Conservation (phyloP, 176 grass and related monocot genomes). For the Aegilops bicornis region DNA sequence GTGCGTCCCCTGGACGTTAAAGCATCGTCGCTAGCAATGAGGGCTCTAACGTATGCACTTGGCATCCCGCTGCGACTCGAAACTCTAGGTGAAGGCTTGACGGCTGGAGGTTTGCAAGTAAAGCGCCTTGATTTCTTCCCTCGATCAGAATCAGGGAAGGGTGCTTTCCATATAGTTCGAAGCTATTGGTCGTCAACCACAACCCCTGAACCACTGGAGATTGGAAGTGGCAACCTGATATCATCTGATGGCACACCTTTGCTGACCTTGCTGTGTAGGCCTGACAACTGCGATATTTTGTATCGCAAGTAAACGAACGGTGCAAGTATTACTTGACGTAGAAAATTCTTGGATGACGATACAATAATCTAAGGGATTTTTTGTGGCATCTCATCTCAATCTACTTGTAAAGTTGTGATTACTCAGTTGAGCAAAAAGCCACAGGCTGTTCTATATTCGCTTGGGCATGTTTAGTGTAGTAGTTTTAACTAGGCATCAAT, state of each 20-base stretch:
- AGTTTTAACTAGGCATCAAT: no score
- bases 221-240: neutral
- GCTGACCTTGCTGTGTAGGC: neutral
- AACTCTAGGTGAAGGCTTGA: neutral
- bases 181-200: neutral
- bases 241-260: neutral
- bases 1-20: neutral
- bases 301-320: neutral
- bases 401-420: no score
- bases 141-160: neutral
- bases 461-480: no score
- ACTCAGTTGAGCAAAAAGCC: no score
- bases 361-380: neutral
- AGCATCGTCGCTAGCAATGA: neutral
- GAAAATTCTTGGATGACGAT: neutral
- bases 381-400: no score
- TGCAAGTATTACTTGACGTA: neutral
- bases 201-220: neutral
- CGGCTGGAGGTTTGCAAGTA: neutral
- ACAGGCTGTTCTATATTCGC: no score
- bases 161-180: neutral
- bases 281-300: neutral
- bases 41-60: slow-evolving; percentile 28
- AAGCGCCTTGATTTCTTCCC: slow-evolving; percentile 3
- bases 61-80: slow-evolving; percentile 23